A percentile compares a stretch with the other conserved stretches of the same genome.
Conservation (phyloP, 2,329 filamentous ascomycete genomes). For the Rachicladosporium sp. region DNA sequence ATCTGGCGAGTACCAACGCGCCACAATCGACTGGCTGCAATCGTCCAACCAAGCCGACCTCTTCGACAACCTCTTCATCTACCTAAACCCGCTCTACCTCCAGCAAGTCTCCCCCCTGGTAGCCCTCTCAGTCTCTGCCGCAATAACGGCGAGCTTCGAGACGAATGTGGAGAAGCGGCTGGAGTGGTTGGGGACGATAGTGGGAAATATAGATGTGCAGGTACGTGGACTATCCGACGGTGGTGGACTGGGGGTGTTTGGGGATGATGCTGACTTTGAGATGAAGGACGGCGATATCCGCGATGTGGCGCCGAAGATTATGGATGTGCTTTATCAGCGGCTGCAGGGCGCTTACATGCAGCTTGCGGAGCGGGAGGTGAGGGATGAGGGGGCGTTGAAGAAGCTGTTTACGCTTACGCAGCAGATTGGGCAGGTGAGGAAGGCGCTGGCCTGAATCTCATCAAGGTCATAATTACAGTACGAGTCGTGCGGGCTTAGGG, state of each 20-base stretch:
- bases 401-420: constrained; percentile 18
- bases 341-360: constrained; percentile 46
- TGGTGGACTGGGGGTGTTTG: not conserved
- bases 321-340: constrained; percentile 46
- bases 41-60: constrained; percentile 45
- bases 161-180: constrained; percentile 43
- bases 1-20: constrained; percentile 38
- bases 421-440: constrained; percentile 16
- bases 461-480: no score
- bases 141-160: constrained; percentile 45
- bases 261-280: not conserved
- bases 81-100: constrained; percentile 45
- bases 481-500: no score
- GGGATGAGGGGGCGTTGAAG: constrained; percentile 32
- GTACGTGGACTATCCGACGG: constrained; percentile 27
- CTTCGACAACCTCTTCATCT: constrained; percentile 51
- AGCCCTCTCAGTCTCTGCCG: constrained; percentile 48
- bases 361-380: constrained; percentile 40
- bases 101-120: constrained; percentile 44
- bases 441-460: no score
- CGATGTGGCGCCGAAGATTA: constrained; percentile 46
- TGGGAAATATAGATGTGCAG: constrained; percentile 41
- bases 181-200: constrained; percentile 45
- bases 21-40: constrained; percentile 45
- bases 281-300: constrained; percentile 33